A percentile compares a stretch with the other conserved stretches of the same genome.
These are phyloP conservation scores for Chlorella sp. DNA, from an alignment of 139 green algal genomes.

Conservation along the genomic window DNA sequence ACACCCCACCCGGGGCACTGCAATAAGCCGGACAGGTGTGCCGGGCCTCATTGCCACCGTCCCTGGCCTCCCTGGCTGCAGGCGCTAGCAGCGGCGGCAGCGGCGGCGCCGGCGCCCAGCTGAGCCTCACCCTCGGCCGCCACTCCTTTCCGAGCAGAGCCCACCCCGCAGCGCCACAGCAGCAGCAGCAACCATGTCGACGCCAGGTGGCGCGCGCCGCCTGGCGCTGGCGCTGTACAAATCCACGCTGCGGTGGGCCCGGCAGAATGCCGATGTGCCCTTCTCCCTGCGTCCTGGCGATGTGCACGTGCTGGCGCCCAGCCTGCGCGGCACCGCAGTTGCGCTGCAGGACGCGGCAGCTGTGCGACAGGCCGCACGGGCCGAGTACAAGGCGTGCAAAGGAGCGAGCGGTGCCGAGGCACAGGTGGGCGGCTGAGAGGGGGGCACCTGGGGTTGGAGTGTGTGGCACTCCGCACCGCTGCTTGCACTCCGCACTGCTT, in stretches of 20 bases:
- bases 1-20: too few relatives aligned
- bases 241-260: not conserved
- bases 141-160: too few relatives aligned
- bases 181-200: not conserved
- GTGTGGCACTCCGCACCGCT: too few relatives aligned
- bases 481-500: too few relatives aligned
- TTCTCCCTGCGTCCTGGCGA: not conserved
- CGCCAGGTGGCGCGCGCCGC: not conserved
- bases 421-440: not conserved
- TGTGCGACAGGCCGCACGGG: not conserved
- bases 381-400: not conserved
- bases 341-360: constrained; percentile 9
- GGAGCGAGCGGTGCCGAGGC: not conserved
- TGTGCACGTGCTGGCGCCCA: not conserved
- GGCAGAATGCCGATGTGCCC: constrained; percentile 10
- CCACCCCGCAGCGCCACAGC: too few relatives aligned
- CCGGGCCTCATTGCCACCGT: too few relatives aligned
- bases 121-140: too few relatives aligned
- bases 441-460: too few relatives aligned
- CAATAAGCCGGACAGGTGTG: too few relatives aligned
- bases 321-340: not conserved
- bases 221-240: not conserved
- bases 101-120: not conserved
- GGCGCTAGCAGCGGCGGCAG: not conserved
- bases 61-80: too few relatives aligned